Base-by-base conservation (phyloP, 192 early-diverging fungal species). In the Rhizoclosmatium sp. region DNA sequence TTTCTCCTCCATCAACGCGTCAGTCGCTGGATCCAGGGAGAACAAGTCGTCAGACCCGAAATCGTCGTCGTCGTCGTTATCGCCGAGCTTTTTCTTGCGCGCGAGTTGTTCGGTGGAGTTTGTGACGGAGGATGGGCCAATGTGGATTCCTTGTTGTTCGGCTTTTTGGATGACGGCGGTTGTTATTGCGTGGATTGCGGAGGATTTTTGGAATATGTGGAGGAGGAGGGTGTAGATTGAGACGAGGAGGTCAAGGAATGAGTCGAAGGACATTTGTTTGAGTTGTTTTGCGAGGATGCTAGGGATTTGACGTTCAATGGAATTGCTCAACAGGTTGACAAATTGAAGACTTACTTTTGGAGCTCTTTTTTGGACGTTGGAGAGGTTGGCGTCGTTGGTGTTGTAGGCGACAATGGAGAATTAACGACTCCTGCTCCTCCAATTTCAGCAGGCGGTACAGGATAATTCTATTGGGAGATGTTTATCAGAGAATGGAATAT, bases 221-320 rank as follows among this genome's bases (percentile, higher is more conserved):
- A 98, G 81, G 41, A 97, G 81, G 16, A 92, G 86, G 3, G 91
- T 86, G 73, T 94, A 95, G 67, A 97, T 91, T 59, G 88, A 89
- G 4, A 93, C 76, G 2, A 98, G 79, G 82, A 95, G 87, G 39
- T 92, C 87, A 70, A 92, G 92, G 78, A 96, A 99, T 23, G 93
- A 85, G 59, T 94, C 91, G 79, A 97, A 93, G 2, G 93, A 92
- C 94, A 98, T 95, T 16, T 84, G 77, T 64, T 90, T 89, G 4
- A 96, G 78, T 65, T 91, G 89, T 40, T 89, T 91, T 0, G 93
- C 90, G 4, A 96, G 84, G 1, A 89, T 89, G 19, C 84, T 85
- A 56, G 21, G 48, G 40, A 45, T 56, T 58, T 61, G 65, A 0
- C 12, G 16, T 54, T 46, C n/a, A 69, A 44, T 45, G 58, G 46